Base-by-base conservation (phyloP, 768 basidiomycete species). In the Collybia sp. region DNA sequence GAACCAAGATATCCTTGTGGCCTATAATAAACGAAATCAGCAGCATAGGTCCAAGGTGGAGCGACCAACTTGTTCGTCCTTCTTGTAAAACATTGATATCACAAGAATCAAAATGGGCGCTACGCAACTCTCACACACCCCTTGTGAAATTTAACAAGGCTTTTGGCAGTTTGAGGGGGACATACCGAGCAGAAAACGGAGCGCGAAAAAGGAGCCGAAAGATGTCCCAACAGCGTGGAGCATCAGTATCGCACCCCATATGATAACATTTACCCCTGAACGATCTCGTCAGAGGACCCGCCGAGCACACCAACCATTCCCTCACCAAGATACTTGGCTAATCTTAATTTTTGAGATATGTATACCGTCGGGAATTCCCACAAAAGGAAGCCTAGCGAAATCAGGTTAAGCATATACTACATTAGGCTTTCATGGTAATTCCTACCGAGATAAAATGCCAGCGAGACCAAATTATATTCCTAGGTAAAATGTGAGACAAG, bases 281-380 rank as follows among this genome's bases (percentile, higher is more conserved):
- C 25, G 16, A 5, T 2, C 17, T 16, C 37, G 44, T 35, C 30
- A 16, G 30, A 34, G 12, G 17, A 12, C 9, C 20, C 16, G 13
- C 13, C 13, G 30, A 3, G 15, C 25, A 33, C 17, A 12, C 12
- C 25, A 25, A 25, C 25, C 25, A 25, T 25, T 6, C 30, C 54
- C 58, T 38, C 42, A 79, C 80, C 82, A 6, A 84, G 72, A 52
- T 80, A 82, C 58, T 83, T 83, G 9, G 80, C 81, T 12, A 79
- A 58, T 15, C 77, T 62, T 9, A 75, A 63, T 51, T 79, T 82
- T 62, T 84, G 82, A 1, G 80, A 75, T 43, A 83, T 75, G 54
- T 82, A 83, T 9, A 79, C 75, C 0, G 80, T 82, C 5, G 83
- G 83, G 45, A 83, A 82, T 58, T 85, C 81, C 69, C 74, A 83